Conservation (phyloP, 108 stramenopile species). For the Skeletonema tropicum region DNA sequence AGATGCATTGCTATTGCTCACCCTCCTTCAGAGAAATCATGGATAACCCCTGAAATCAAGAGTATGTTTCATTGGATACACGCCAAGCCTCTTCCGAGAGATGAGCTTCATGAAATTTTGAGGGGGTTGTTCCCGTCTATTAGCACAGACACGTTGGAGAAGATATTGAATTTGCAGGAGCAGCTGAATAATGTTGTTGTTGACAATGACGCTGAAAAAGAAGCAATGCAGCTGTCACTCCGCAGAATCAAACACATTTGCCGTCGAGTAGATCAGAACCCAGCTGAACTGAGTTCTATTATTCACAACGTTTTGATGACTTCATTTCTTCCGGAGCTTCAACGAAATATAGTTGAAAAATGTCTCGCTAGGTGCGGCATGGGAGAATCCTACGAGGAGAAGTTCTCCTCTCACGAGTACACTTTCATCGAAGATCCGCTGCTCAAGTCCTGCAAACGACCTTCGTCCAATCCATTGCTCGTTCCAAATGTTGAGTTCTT, state of each 20-base stretch:
- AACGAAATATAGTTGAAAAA: constrained; percentile 45
- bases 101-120: constrained; percentile 44
- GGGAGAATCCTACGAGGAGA: not conserved
- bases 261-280: constrained; percentile 41
- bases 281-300: constrained; percentile 31
- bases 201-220: constrained; percentile 53
- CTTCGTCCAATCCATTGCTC: constrained; percentile 45
- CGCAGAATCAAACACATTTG: constrained; percentile 65
- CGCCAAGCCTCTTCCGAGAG: constrained; percentile 38
- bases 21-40: constrained; percentile 50
- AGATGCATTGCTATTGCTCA: constrained; percentile 53
- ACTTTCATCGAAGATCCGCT: constrained; percentile 20
- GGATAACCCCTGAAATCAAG: constrained; percentile 66
- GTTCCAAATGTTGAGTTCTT: constrained; percentile 55
- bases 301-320: constrained; percentile 50
- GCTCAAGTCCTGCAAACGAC: constrained; percentile 31
- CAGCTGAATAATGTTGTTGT: constrained; percentile 47
- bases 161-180: constrained; percentile 42
- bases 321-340: constrained; percentile 52
- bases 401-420: constrained; percentile 5
- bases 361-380: constrained; percentile 47
- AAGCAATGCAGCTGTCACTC: constrained; percentile 46
- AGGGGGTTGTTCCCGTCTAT: constrained; percentile 39
- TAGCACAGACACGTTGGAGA: constrained; percentile 29
- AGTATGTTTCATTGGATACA: constrained; percentile 62